Conservation (phyloP, 179 eudicot species). For the Pouteria campechiana region DNA sequence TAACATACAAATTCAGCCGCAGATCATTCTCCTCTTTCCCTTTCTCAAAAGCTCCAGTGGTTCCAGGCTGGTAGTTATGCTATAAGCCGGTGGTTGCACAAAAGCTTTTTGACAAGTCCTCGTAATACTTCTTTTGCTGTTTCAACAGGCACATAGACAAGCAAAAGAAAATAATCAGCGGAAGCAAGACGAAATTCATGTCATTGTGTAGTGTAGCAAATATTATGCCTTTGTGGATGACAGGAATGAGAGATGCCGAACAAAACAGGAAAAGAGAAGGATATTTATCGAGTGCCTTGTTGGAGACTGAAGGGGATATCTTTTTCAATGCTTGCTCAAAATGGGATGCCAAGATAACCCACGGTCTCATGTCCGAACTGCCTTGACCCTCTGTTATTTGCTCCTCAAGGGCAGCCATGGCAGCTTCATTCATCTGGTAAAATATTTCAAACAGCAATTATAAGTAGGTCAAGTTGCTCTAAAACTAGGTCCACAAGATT, state of each 20-base stretch:
- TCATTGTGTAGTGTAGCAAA: neutral
- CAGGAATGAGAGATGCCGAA: too few relatives aligned
- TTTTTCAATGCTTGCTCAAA: conserved; percentile 49
- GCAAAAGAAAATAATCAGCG: neutral
- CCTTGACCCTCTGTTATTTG: conserved; percentile 6
- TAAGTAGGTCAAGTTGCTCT: neutral
- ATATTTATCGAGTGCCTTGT: too few relatives aligned
- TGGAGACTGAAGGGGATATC: conserved; percentile 65
- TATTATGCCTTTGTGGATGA: too few relatives aligned
- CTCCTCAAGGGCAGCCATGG: conserved; percentile 54
- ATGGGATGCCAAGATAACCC: conserved; percentile 42
- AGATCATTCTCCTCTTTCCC: too few relatives aligned
- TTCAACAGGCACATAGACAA: too few relatives aligned
- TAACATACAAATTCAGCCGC: too few relatives aligned
- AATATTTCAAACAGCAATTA: neutral
- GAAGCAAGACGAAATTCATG: neutral
- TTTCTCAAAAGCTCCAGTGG: too few relatives aligned
- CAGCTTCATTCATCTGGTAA: conserved; percentile 66
- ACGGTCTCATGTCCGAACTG: conserved; percentile 9
- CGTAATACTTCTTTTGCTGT: too few relatives aligned
- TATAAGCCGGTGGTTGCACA: too few relatives aligned
- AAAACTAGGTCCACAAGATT: too few relatives aligned
- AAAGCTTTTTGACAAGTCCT: too few relatives aligned
- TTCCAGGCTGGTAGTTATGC: too few relatives aligned
- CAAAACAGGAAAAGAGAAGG: neutral